These are phyloP conservation scores for Sporothrix brunneoviolacea DNA, from an alignment of 2,329 filamentous ascomycete genomes.

Conservation along the genomic window DNA sequence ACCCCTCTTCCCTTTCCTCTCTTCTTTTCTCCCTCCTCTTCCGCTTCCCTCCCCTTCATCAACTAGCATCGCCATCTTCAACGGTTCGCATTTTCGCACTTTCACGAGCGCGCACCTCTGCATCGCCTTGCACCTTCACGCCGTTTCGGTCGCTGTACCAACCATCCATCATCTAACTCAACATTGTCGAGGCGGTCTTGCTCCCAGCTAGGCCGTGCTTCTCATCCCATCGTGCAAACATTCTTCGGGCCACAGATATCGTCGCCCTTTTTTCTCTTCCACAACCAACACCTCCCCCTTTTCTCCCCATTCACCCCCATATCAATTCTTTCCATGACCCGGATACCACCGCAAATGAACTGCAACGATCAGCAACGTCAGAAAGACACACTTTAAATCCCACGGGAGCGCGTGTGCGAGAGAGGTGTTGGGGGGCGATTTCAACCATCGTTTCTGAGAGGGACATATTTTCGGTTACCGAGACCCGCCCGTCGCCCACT, in stretches of 20 bases:
- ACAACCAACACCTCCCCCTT: slow-evolving; percentile 1
- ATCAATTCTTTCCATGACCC: slow-evolving; percentile 49
- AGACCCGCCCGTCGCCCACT: slow-evolving; percentile 23
- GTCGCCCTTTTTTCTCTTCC: slow-evolving; percentile 7
- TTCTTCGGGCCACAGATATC: slow-evolving; percentile 12
- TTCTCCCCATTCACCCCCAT: slow-evolving; percentile 17
- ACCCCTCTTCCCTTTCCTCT: slow-evolving; percentile 17
- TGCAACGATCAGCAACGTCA: slow-evolving; percentile 42
- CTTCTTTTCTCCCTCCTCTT: slow-evolving; percentile 11
- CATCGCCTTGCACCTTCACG: not conserved
- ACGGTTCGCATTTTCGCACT: slow-evolving; percentile 4
- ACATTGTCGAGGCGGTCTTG: slow-evolving; percentile 11
- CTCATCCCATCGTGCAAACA: slow-evolving; percentile 1
- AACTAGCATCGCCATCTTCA: slow-evolving; percentile 20
- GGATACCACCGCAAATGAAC: slow-evolving; percentile 46
- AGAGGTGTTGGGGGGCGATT: slow-evolving; percentile 48
- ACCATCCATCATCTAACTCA: not conserved
- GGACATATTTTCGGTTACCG: slow-evolving; percentile 26
- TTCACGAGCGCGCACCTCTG: not conserved
- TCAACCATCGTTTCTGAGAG: slow-evolving; percentile 52
- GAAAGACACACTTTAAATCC: slow-evolving; percentile 64
- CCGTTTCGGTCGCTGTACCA: not conserved
- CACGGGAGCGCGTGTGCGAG: slow-evolving; percentile 60
- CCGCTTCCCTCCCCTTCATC: not conserved
- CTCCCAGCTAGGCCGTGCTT: slow-evolving; percentile 13